These are phyloP conservation scores for Pseudopithomyces chartarum DNA, from an alignment of 2,329 filamentous ascomycete species.

Conservation along the genomic window DNA sequence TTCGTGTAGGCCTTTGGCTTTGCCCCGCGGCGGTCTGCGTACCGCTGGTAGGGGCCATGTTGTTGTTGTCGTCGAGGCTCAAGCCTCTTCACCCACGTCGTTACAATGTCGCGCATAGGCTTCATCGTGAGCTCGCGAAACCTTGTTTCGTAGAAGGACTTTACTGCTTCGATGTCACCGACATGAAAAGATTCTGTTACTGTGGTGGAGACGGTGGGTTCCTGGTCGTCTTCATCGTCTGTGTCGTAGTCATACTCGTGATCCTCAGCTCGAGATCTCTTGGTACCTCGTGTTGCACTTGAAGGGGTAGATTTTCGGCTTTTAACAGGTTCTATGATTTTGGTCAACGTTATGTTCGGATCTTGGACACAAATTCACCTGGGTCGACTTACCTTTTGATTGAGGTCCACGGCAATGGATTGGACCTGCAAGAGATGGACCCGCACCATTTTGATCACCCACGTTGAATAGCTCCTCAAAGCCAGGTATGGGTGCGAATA, in stretches of 20 bases:
- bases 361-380: too few species aligned
- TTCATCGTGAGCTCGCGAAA: conserved; percentile 41
- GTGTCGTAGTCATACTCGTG: conserved; percentile 2
- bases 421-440: neutral
- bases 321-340: too few species aligned
- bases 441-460: neutral
- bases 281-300: too few species aligned
- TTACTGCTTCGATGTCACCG: conserved; percentile 27
- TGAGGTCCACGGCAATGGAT: neutral
- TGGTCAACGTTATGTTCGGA: too few species aligned
- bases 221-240: neutral
- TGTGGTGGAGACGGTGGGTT: conserved; percentile 10
- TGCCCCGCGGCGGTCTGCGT: conserved; percentile 14
- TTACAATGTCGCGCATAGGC: conserved; percentile 36
- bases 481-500: conserved; percentile 27
- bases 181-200: conserved; percentile 27
- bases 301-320: too few species aligned
- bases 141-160: conserved; percentile 27
- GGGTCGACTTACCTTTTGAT: neutral
- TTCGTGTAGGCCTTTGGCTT: conserved; percentile 10
- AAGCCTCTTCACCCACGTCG: conserved; percentile 36
- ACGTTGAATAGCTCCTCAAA: conserved; percentile 31
- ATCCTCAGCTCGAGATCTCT: neutral
- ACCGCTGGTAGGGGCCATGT: conserved; percentile 28
- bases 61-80: conserved; percentile 29